Evolutionary conservation across 768 basidiomycete species (phyloP).

Genomic region (Leccinellum luteum): DNA sequence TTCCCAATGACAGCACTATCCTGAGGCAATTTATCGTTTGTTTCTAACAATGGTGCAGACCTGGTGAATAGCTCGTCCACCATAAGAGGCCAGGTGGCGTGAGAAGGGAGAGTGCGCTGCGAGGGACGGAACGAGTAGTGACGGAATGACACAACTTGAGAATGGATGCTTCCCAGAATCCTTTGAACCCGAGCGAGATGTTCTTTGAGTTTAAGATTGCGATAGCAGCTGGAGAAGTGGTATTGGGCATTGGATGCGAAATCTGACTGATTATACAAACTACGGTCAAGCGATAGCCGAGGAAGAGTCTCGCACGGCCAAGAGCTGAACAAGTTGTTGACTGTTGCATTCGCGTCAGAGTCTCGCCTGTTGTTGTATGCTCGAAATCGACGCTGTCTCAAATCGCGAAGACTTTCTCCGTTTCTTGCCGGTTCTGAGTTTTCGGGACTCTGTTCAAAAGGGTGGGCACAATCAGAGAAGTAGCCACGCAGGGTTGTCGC

Average conservation of each 20-base stretch:
- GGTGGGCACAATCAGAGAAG: background rate
- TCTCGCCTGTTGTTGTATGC: background rate
- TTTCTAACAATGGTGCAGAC: background rate
- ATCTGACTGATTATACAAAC: background rate
- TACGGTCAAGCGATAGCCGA: background rate
- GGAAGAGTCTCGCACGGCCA: constrained; percentile 15
- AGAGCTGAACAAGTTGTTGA: background rate
- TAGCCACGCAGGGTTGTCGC: background rate
- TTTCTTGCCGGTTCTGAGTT: background rate
- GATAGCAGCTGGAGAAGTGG: constrained; percentile 13
- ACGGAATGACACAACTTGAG: background rate
- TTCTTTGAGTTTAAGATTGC: constrained; percentile 1
- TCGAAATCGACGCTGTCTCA: background rate
- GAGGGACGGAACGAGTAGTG: background rate
- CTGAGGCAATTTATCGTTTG: background rate
- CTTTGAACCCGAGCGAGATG: background rate
- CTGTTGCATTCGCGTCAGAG: constrained; percentile 1
- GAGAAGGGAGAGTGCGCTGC: background rate
- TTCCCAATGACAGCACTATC: background rate
- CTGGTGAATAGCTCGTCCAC: background rate
- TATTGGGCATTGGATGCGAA: background rate
- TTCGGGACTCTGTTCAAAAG: constrained; percentile 9
- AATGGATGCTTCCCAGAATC: background rate
- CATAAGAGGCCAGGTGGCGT: background rate
- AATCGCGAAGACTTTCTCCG: background rate